Base-by-base conservation (phyloP, 148 eudicot genomes). In the Limonium bicolor region DNA sequence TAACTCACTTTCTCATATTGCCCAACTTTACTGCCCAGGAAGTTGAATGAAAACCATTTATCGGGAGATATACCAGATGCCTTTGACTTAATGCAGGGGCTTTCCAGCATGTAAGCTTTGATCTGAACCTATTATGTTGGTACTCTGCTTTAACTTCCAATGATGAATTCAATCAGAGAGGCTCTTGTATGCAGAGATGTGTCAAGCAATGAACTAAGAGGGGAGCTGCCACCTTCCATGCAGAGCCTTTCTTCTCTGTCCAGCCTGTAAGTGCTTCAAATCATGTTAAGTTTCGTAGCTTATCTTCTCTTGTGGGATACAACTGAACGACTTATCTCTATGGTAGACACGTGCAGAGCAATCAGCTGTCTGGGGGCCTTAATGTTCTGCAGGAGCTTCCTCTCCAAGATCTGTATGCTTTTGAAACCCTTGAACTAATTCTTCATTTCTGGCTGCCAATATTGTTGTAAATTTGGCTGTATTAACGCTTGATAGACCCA, bases 351-450 rank as follows among this genome's bases (percentile, higher is more conserved):
- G 38, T 78, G 74, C 86, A 78, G 78, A 52, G 65, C 50, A 78
- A 78, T 60, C 64, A 71, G 53, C 76, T 78, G 28, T 65, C 82
- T 41, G 86, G 86, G 46, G 65, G 73, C 31, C 80, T 78, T 46
- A 74, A 74, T 65, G 78, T 71, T 55, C 53, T 78, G 27, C 75
- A 78, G 54, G 86, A 71, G 62, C 77, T 78, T 54, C 75, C 78
- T 16, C 72, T 78, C 43, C 5, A 7, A 42, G 78, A 78, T 59
- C 55, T 78, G 86, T 78, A 78, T 22, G 48, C 48, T 29, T 52
- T 57, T 67, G 59, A 45, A 57, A 39, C 63, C 56, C 55, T 40
- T 32, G 20, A 41, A 4, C 48, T 43, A 26, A 43, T n/a, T 6
- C 1, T 24, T 5, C 27, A 13, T 13, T 41, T 25, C 5, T 10